These are phyloP conservation scores for Vicia sativa DNA, from an alignment of 306 rosid species.

Conservation along the genomic window DNA sequence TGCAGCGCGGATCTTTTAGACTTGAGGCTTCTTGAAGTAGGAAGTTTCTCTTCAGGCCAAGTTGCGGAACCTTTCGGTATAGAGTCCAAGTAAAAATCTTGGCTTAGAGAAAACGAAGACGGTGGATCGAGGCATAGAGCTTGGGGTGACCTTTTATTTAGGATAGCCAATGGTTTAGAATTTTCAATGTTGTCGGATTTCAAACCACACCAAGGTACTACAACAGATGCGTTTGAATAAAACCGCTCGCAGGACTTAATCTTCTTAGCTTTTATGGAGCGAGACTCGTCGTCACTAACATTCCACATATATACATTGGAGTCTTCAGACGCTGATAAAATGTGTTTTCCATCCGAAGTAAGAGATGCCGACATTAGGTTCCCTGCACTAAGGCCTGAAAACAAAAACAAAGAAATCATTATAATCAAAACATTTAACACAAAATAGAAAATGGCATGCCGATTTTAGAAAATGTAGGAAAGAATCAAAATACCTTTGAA, in stretches of 20 bases:
- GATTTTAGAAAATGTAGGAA: neutral
- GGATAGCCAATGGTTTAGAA: constrained; percentile 42
- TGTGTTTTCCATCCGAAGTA: constrained; percentile 90
- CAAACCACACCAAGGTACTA: constrained; percentile 61
- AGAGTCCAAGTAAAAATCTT: constrained; percentile 69
- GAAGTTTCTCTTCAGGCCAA: constrained; percentile 99
- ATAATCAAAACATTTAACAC: constrained; percentile 26
- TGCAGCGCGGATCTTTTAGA: constrained; percentile 51
- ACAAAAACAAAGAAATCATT: constrained; percentile 39
- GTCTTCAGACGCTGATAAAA: constrained; percentile 85
- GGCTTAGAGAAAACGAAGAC: constrained; percentile 64
- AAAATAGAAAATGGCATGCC: neutral
- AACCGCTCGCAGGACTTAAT: constrained; percentile 57
- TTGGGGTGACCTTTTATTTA: constrained; percentile 47
- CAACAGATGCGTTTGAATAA: constrained; percentile 54
- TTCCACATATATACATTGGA: constrained; percentile 88
- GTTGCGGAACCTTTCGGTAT: constrained; percentile 91
- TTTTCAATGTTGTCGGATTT: constrained; percentile 45
- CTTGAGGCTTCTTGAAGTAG: constrained; percentile 57
- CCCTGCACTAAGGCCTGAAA: constrained; percentile 64
- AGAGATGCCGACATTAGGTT: constrained; percentile 65
- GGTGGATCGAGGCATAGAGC: constrained; percentile 50
- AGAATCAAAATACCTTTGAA: constrained; percentile 63
- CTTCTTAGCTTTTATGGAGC: constrained; percentile 43
- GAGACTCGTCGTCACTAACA: constrained; percentile 45